Conservation (phyloP, 169 alveolate genomes). For the Eimeria brunetti region DNA sequence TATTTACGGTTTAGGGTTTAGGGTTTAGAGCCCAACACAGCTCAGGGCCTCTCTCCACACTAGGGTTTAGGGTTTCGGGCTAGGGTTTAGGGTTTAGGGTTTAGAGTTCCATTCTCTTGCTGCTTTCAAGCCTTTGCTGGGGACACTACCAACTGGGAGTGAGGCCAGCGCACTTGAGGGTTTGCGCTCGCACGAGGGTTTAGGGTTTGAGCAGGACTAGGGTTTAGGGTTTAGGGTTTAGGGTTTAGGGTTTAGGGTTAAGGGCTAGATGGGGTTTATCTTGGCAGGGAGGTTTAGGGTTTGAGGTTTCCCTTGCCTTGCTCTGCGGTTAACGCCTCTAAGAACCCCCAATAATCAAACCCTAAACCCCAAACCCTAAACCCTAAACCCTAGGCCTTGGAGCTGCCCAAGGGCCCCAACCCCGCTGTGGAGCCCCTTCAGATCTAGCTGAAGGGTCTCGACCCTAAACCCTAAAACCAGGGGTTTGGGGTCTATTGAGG, state of each 20-base stretch:
- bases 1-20: background rate
- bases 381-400: background rate
- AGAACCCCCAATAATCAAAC: background rate
- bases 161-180: too few species aligned
- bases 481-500: background rate
- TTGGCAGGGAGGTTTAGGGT: background rate
- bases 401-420: background rate
- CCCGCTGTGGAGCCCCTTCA: background rate
- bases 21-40: constrained; percentile 1
- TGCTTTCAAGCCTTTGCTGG: background rate
- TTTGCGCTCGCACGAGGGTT: background rate
- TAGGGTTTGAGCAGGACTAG: background rate
- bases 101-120: background rate
- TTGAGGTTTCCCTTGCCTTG: background rate
- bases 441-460: background rate
- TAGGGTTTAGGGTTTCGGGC: background rate
- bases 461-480: background rate
- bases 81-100: background rate
- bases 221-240: background rate
- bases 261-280: background rate
- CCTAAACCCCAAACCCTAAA: background rate
- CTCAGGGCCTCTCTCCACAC: background rate
- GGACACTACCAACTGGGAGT: too few species aligned
- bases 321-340: background rate
- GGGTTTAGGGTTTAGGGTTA: background rate